Conservation (phyloP, 163 green algal genomes). For the Prototheca wickerhamii region DNA sequence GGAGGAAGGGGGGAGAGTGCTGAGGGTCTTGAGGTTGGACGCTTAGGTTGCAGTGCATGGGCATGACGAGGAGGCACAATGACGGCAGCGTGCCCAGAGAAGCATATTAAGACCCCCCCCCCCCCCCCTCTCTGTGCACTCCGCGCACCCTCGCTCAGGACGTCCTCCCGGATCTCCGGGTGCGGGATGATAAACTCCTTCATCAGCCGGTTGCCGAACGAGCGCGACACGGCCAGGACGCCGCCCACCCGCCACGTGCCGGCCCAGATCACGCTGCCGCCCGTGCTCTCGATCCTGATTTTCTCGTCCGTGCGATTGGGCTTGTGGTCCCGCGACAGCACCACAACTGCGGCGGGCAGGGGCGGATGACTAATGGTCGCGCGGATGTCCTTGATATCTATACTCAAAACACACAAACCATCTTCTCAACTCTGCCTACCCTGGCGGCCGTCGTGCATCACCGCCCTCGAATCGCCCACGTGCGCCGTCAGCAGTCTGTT, state of each 20-base stretch:
- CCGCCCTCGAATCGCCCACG: constrained; percentile 82
- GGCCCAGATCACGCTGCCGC: constrained; percentile 86
- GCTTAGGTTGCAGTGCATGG: neutral
- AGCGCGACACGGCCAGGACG: constrained; percentile 78
- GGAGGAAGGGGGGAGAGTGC: too few relatives aligned
- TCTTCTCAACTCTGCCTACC: constrained; percentile 36
- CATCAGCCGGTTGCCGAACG: constrained; percentile 78
- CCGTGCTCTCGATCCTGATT: constrained; percentile 77
- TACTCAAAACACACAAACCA: neutral
- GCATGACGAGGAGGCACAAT: too few relatives aligned
- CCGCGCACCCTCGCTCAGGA: constrained; percentile 9
- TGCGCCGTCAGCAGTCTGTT: constrained; percentile 79
- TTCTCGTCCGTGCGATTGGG: constrained; percentile 85
- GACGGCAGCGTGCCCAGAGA: too few relatives aligned
- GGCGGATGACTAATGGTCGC: neutral
- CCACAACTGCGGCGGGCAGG: constrained; percentile 31
- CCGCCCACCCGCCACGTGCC: constrained; percentile 86
- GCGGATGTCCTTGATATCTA: neutral
- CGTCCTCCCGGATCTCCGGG: constrained; percentile 32
- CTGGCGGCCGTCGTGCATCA: constrained; percentile 63
- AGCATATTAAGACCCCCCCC: too few relatives aligned
- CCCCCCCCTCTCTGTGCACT: too few relatives aligned
- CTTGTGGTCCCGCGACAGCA: constrained; percentile 90
- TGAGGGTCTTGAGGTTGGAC: neutral
- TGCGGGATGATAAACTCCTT: constrained; percentile 54